Evolutionary conservation across 2,329 filamentous ascomycete genomes (phyloP).

Genomic region (Botrytis medusae): DNA sequence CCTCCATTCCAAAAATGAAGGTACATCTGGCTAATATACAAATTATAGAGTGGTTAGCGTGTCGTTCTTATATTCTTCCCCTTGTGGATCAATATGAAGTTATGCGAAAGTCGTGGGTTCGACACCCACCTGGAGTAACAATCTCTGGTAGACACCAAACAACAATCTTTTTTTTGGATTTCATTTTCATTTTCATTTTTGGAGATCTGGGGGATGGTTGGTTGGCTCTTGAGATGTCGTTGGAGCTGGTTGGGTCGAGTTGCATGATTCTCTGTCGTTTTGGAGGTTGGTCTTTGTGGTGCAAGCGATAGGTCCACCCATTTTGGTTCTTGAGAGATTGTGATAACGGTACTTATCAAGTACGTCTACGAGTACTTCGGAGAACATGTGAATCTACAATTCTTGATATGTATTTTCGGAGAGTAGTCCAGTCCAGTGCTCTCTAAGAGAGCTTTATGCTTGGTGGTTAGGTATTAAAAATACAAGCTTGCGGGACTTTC

Average conservation of each 20-base stretch:
- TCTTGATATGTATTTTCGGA: neutral
- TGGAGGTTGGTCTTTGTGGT: neutral
- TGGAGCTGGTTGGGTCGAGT: neutral
- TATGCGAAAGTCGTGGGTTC: constrained; percentile 40
- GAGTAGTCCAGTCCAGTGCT: neutral
- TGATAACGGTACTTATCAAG: neutral
- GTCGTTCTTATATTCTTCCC: constrained; percentile 40
- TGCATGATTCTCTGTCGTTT: no score
- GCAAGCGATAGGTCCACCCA: neutral
- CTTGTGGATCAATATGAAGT: constrained; percentile 36
- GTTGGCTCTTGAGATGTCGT: neutral
- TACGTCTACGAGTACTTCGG: neutral
- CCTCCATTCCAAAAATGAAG: constrained; percentile 21
- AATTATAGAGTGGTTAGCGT: constrained; percentile 39
- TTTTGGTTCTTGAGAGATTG: neutral
- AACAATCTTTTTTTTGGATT: neutral
- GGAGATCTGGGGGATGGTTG: no score
- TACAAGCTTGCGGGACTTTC: neutral
- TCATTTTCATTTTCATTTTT: no score
- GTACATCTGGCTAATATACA: constrained; percentile 31
- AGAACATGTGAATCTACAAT: neutral
- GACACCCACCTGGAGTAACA: constrained; percentile 37
- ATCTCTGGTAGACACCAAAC: constrained; percentile 11
- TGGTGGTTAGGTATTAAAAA: neutral
- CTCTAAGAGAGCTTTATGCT: neutral